These are phyloP conservation scores for Hibiscus trionum DNA, from an alignment of 345 rosid species.

Conservation along the genomic window DNA sequence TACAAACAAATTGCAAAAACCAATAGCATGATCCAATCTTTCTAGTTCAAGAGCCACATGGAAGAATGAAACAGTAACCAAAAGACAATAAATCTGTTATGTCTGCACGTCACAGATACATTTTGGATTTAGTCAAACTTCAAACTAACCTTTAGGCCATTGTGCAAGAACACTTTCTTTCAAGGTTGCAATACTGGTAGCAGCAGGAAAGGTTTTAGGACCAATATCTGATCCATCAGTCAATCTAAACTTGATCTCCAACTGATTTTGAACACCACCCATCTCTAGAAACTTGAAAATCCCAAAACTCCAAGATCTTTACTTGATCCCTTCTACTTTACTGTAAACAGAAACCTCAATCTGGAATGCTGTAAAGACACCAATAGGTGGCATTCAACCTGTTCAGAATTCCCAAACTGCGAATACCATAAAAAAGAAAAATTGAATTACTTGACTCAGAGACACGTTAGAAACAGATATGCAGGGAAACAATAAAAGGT, in stretches of 20 bases:
- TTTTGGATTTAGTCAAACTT: conserved; percentile 8
- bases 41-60: not conserved
- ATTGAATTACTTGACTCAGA: not conserved
- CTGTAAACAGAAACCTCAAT: conserved; percentile 14
- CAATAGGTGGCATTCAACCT: not conserved
- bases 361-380: conserved; percentile 11
- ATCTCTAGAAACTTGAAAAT: conserved; percentile 30
- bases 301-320: conserved; percentile 19
- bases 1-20: not conserved
- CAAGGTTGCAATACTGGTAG: conserved; percentile 79
- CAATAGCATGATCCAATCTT: not conserved
- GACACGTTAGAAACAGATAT: conserved; percentile 2
- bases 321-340: conserved; percentile 14
- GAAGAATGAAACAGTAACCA: conserved; percentile 5
- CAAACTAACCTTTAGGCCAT: conserved; percentile 82
- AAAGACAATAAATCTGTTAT: not conserved
- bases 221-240: conserved; percentile 94
- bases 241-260: conserved; percentile 90
- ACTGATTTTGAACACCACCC: conserved; percentile 74
- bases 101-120: not conserved
- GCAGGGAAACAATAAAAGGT: conserved; percentile 9
- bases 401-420: not conserved
- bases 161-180: conserved; percentile 88
- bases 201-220: conserved; percentile 76
- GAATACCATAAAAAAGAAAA: conserved; percentile 5